These are phyloP conservation scores for Osmanthus fragrans DNA, from an alignment of 257 asterid genomes.

Conservation along the genomic window DNA sequence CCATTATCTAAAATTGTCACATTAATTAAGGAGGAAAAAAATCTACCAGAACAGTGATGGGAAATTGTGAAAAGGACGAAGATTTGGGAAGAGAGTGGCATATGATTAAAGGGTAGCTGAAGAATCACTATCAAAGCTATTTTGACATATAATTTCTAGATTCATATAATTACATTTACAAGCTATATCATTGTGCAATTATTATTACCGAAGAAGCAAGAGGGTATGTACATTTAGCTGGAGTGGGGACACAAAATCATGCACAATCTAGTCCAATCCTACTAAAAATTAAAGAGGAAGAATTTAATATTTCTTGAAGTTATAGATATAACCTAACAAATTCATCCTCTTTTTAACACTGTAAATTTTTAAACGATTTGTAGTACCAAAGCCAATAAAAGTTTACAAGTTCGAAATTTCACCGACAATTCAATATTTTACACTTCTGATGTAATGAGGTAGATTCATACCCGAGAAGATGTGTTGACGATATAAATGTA, in stretches of 20 bases:
- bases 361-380: no score
- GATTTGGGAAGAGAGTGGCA: conserved; percentile 1
- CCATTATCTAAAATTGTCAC: conserved; percentile 1
- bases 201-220: not conserved
- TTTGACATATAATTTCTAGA: conserved; percentile 2
- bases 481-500: not conserved
- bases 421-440: no score
- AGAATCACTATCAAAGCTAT: not conserved
- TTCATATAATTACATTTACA: not conserved
- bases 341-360: no score
- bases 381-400: not conserved
- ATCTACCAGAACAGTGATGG: conserved; percentile 1
- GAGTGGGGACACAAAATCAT: not conserved
- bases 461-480: not conserved
- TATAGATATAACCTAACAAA: no score
- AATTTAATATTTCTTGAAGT: no score
- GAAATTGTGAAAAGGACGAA: conserved; percentile 5
- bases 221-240: not conserved
- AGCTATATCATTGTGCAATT: not conserved
- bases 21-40: conserved; percentile 1
- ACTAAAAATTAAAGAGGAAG: not conserved
- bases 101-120: not conserved
- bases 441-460: no score
- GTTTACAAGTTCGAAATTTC: no score
- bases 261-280: not conserved